A percentile compares a stretch with the other conserved stretches of the same genome.
Evolutionary conservation across 1,139 yeast species (phyloP).

Genomic region (Candida tropicalis): DNA sequence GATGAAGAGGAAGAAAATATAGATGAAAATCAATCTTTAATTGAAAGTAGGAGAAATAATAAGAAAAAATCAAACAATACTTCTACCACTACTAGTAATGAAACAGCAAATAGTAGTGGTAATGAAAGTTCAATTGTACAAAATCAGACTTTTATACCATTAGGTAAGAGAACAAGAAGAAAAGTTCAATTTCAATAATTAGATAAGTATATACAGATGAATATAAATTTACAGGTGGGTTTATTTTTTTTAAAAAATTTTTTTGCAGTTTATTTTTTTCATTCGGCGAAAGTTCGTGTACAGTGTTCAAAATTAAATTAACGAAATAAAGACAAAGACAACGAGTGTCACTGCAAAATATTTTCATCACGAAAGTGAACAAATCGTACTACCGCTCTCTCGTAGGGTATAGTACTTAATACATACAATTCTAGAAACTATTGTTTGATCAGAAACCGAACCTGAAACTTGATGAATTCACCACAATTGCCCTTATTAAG

Average conservation of each 20-base stretch:
- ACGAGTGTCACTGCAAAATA: too few relatives aligned
- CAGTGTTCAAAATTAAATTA: background rate
- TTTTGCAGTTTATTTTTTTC: conserved; percentile 1
- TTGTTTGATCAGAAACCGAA: too few relatives aligned
- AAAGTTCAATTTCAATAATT: conserved; percentile 13
- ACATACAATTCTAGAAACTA: too few relatives aligned
- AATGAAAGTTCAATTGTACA: conserved; percentile 18
- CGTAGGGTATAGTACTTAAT: too few relatives aligned
- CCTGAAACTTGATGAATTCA: too few relatives aligned
- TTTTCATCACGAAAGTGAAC: too few relatives aligned
- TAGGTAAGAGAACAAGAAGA: conserved; percentile 14
- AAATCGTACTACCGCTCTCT: too few relatives aligned
- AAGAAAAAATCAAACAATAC: background rate
- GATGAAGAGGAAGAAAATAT: conserved; percentile 5
- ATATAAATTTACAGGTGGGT: too few relatives aligned
- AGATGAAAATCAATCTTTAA: too few relatives aligned
- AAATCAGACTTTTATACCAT: conserved; percentile 15
- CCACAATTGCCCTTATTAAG: too few relatives aligned
- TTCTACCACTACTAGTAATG: too few relatives aligned
- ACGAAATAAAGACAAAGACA: background rate
- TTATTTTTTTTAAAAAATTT: background rate
- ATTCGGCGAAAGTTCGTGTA: too few relatives aligned
- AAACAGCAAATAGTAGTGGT: background rate
- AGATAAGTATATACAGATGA: background rate
- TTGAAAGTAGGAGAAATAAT: background rate